phyloP scores from a whole-genome alignment of 2,329 filamentous ascomycete genomes.

The Grosmannia clavigera region DNA sequence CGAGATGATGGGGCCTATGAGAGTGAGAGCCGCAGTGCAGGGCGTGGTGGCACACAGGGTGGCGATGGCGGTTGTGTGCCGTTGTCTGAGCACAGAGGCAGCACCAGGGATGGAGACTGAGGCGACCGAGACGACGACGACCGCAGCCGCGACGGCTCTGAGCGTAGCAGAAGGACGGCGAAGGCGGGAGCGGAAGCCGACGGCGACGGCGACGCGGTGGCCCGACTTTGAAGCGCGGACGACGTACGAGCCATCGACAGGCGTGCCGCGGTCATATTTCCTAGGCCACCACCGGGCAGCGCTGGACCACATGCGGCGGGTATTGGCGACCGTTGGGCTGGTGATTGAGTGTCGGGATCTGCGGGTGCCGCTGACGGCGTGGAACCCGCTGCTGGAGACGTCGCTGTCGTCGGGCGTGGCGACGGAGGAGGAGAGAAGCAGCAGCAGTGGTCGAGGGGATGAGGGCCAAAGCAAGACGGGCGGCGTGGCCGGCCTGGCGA shows the following conservation, averaged over 20 bases:
- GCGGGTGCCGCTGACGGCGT: slow-evolving; percentile 75
- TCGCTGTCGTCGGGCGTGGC: slow-evolving; percentile 43
- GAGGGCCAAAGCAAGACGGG: background rate
- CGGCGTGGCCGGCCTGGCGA: background rate
- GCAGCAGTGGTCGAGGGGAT: background rate
- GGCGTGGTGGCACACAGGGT: background rate
- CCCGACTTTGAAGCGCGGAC: slow-evolving; percentile 57
- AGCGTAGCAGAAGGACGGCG: no score
- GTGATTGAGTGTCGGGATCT: slow-evolving; percentile 93
- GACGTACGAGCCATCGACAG: slow-evolving; percentile 57
- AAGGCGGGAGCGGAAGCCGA: background rate
- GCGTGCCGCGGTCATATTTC: slow-evolving; percentile 82
- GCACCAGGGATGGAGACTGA: no score
- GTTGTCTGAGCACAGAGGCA: background rate
- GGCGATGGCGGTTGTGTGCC: background rate
- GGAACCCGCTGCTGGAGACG: slow-evolving; percentile 81
- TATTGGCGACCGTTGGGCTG: slow-evolving; percentile 70
- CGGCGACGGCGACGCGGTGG: background rate
- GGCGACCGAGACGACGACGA: no score
- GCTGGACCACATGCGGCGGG: slow-evolving; percentile 67
- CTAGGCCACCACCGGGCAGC: slow-evolving; percentile 84
- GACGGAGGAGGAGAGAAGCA: background rate
- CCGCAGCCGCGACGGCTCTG: no score
- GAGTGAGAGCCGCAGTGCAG: background rate
- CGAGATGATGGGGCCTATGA: background rate